Percentiles rank a stretch among this genome's conserved stretches.
Conservation (phyloP, 2,329 filamentous ascomycete genomes). For the Chaetothyriales sp. region DNA sequence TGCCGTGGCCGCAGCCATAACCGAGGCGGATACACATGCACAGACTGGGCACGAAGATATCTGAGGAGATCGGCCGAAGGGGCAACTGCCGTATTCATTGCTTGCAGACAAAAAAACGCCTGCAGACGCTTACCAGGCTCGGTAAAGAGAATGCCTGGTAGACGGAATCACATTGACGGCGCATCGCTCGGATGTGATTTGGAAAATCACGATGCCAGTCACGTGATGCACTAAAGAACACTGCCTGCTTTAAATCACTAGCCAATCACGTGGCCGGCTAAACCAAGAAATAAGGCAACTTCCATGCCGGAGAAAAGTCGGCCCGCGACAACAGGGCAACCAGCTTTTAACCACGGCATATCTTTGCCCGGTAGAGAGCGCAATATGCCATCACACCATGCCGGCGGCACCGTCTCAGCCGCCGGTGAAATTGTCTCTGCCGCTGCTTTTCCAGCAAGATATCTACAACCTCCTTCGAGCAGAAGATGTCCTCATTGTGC, state of each 20-base stretch:
- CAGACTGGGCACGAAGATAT: constrained; percentile 55
- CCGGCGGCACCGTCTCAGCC: constrained; percentile 27
- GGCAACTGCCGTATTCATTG: constrained; percentile 17
- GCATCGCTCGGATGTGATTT: not conserved
- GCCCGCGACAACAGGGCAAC: no score
- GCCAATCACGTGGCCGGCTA: no score
- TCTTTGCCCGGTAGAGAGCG: not conserved
- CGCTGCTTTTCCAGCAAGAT: constrained; percentile 76
- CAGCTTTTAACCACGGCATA: no score
- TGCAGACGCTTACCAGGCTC: not conserved
- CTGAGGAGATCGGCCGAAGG: constrained; percentile 48
- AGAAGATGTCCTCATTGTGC: constrained; percentile 85
- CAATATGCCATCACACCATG: constrained; percentile 24
- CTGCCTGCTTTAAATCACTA: not conserved
- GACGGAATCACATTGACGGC: not conserved
- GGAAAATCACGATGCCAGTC: not conserved
- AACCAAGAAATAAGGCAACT: no score
- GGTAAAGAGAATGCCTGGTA: not conserved
- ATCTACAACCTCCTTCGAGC: constrained; percentile 79
- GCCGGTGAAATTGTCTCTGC: constrained; percentile 49
- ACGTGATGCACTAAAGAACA: not conserved
- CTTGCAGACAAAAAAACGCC: constrained; percentile 1
- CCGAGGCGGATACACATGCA: no score
- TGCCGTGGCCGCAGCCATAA: not conserved
- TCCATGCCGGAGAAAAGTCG: no score